These are phyloP conservation scores for Globisporangium iwayamae DNA, from an alignment of 352 stramenopile species.

Conservation along the genomic window DNA sequence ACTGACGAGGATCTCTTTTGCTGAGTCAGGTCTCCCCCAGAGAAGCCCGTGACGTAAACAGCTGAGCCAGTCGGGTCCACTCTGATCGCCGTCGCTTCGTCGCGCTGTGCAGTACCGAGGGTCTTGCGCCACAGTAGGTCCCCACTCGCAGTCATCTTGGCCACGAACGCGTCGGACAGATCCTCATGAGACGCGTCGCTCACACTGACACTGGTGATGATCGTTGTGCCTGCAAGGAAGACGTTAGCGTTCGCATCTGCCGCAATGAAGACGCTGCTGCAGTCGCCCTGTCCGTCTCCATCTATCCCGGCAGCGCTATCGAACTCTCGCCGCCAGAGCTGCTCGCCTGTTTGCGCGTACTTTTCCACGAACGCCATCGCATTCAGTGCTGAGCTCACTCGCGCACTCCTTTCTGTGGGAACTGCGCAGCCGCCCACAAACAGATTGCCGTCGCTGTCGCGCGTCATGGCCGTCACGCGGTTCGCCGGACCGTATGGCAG, in stretches of 20 bases:
- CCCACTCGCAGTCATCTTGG: conserved; percentile 2
- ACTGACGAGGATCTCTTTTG: not conserved
- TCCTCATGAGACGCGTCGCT: not conserved
- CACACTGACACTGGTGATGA: not conserved
- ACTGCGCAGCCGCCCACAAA: conserved; percentile 8
- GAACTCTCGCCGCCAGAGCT: conserved; percentile 7
- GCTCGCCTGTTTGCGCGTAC: conserved; percentile 12
- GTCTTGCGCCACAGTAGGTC: not conserved
- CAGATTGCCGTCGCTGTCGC: conserved; percentile 1
- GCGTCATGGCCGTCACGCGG: not conserved
- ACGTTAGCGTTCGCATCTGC: conserved; percentile 7
- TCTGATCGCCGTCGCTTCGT: conserved; percentile 5
- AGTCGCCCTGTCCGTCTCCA: not conserved
- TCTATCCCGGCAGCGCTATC: no score
- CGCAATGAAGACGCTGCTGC: not conserved
- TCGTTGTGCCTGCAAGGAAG: conserved; percentile 3
- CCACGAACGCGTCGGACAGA: conserved; percentile 7
- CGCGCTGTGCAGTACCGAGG: not conserved
- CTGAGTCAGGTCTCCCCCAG: conserved; percentile 1
- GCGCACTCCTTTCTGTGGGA: not conserved
- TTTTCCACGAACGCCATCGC: conserved; percentile 12
- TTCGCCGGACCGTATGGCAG: not conserved
- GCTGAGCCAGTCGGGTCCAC: not conserved
- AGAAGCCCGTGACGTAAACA: conserved; percentile 13
- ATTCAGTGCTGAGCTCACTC: not conserved